Evolutionary conservation across 148 eudicot genomes (phyloP).

Genomic region (Euryodendron excelsum): DNA sequence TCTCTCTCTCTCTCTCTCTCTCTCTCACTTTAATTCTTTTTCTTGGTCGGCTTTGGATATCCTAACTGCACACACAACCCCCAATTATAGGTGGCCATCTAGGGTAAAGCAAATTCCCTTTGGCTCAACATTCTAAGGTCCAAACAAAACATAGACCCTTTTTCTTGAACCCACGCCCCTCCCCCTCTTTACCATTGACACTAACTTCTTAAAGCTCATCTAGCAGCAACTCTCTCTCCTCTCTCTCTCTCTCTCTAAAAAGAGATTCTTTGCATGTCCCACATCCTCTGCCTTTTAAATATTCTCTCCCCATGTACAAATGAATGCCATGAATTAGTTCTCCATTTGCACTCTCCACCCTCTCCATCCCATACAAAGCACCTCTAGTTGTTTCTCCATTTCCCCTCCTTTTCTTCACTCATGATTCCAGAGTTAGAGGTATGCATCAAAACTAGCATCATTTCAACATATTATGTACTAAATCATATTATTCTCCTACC

Average conservation of each 20-base stretch:
- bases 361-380: conserved; percentile 25
- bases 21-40: conserved; percentile 3
- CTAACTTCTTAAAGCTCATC: conserved; percentile 16
- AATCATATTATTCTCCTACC: not conserved
- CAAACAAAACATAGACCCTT: conserved; percentile 12
- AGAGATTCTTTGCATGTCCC: conserved; percentile 74
- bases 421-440: conserved; percentile 69
- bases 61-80: conserved; percentile 9
- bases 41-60: conserved; percentile 19
- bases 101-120: conserved; percentile 15
- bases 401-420: conserved; percentile 24
- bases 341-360: conserved; percentile 27
- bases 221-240: not conserved
- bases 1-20: not conserved
- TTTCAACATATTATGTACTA: conserved; percentile 2
- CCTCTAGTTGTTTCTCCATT: conserved; percentile 18
- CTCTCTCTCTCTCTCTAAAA: conserved; percentile 17
- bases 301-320: conserved; percentile 49
- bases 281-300: conserved; percentile 58
- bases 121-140: conserved; percentile 19
- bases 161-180: not conserved
- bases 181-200: not conserved
- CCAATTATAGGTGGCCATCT: conserved; percentile 2
- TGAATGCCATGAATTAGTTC: conserved; percentile 45
- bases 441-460: conserved; percentile 20